phyloP scores from a whole-genome alignment of 176 grass and related monocot genomes.

The Triticum timopheevii region DNA sequence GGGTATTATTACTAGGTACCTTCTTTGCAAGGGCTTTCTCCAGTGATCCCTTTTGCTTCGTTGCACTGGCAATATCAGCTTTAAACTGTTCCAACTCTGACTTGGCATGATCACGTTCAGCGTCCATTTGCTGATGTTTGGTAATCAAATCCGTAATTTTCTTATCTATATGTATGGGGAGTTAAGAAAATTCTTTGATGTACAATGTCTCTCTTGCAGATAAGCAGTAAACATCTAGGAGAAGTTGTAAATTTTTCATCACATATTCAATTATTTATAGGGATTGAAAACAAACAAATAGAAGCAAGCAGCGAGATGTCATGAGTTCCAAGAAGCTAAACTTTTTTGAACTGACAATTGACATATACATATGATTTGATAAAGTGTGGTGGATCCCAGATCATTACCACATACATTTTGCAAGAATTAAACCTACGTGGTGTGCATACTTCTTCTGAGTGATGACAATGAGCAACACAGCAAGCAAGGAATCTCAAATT shows the following conservation, averaged over 20 bases:
- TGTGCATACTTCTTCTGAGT: conserved; percentile 1
- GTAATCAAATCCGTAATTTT: conserved; percentile 87
- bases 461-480: not conserved
- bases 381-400: not conserved
- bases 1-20: conserved; percentile 44
- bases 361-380: not conserved
- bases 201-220: conserved; percentile 4
- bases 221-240: conserved; percentile 19
- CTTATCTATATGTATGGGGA: conserved; percentile 92
- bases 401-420: conserved; percentile 5
- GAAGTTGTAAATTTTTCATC: not conserved
- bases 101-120: conserved; percentile 80
- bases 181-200: conserved; percentile 55
- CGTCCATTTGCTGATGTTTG: conserved; percentile 93
- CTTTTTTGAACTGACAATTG: not conserved
- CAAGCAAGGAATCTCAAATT: not conserved
- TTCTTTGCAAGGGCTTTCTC: conserved; percentile 86
- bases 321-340: not conserved
- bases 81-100: conserved; percentile 76
- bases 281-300: conserved; percentile 11
- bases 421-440: not conserved
- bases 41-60: conserved; percentile 73
- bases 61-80: conserved; percentile 62
- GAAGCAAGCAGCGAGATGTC: conserved; percentile 1
- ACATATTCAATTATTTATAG: conserved; percentile 22